Conservation (phyloP, 1,139 yeast genomes). For the Lodderomyces pseudojiufengensis region DNA sequence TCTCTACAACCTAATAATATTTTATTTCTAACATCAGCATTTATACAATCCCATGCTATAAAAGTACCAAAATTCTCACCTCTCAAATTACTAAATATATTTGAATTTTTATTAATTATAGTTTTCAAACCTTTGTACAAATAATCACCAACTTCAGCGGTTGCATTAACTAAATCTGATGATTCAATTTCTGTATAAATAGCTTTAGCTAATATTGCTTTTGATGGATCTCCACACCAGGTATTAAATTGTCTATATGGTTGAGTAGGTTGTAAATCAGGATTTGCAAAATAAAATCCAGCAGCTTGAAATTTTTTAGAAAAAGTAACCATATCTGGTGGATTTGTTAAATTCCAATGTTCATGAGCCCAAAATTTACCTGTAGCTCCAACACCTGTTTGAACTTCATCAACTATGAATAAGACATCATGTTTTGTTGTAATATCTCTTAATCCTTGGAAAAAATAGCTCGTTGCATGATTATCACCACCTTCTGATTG, state of each 20-base stretch:
- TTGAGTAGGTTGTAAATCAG: conserved; percentile 55
- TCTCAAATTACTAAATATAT: conserved; percentile 50
- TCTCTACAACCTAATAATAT: conserved; percentile 48
- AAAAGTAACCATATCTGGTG: conserved; percentile 72
- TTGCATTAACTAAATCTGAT: conserved; percentile 48
- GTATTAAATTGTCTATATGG: conserved; percentile 79
- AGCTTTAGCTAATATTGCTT: conserved; percentile 60
- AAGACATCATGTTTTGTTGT: conserved; percentile 57
- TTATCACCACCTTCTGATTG: conserved; percentile 79
- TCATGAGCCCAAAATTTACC: conserved; percentile 75
- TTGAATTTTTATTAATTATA: conserved; percentile 43
- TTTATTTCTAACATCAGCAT: conserved; percentile 45
- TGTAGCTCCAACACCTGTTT: conserved; percentile 72
- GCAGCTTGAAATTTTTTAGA: conserved; percentile 79
- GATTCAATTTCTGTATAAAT: conserved; percentile 56
- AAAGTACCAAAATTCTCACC: conserved; percentile 69
- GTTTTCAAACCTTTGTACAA: conserved; percentile 45
- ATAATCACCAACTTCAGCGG: conserved; percentile 59
- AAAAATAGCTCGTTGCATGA: conserved; percentile 57
- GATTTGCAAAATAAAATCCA: conserved; percentile 69
- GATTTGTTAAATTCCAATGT: conserved; percentile 59
- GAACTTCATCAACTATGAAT: conserved; percentile 69
- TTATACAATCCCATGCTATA: conserved; percentile 68
- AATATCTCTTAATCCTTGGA: conserved; percentile 63
- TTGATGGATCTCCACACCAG: conserved; percentile 82